These are phyloP conservation scores for Pleomassaria siparia DNA, from an alignment of 2,329 filamentous ascomycete genomes.

Conservation along the genomic window DNA sequence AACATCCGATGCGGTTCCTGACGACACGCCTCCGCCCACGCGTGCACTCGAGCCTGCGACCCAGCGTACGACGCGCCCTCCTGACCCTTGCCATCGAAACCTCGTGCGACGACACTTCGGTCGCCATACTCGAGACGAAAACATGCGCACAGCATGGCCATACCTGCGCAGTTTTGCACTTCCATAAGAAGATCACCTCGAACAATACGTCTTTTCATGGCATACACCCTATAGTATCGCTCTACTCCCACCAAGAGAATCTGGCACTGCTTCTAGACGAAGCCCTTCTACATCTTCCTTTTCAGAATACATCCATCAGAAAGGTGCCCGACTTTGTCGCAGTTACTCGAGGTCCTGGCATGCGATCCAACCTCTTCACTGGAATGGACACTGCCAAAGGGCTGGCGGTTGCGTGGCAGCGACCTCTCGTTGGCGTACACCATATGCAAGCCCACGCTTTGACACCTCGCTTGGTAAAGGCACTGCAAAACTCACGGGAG, in stretches of 20 bases:
- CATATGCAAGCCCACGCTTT: conserved; percentile 98
- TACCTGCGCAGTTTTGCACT: conserved; percentile 62
- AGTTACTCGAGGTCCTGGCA: conserved; percentile 87
- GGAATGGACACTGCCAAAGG: conserved; percentile 87
- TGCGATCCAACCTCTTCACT: conserved; percentile 74
- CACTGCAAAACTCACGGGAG: conserved; percentile 48
- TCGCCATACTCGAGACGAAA: conserved; percentile 72
- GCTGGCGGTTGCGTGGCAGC: conserved; percentile 77
- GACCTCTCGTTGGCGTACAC: conserved; percentile 83
- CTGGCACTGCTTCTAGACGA: conserved; percentile 68
- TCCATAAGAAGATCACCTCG: conserved; percentile 79
- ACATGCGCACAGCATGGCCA: conserved; percentile 1
- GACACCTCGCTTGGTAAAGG: conserved; percentile 75
- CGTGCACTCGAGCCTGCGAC: conserved; percentile 1
- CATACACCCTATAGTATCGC: conserved; percentile 75
- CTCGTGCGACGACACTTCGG: conserved; percentile 90
- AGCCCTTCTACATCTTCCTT: conserved; percentile 62
- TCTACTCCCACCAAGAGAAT: conserved; percentile 72
- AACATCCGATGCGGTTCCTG: not conserved
- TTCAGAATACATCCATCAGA: conserved; percentile 17
- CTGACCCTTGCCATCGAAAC: conserved; percentile 73
- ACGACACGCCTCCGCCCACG: not conserved
- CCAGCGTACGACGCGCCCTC: conserved; percentile 27
- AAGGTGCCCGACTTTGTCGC: conserved; percentile 77
- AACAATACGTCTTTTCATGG: conserved; percentile 75